Conservation (phyloP, 2,329 filamentous ascomycete genomes). For the Myriosclerotinia curreyana region DNA sequence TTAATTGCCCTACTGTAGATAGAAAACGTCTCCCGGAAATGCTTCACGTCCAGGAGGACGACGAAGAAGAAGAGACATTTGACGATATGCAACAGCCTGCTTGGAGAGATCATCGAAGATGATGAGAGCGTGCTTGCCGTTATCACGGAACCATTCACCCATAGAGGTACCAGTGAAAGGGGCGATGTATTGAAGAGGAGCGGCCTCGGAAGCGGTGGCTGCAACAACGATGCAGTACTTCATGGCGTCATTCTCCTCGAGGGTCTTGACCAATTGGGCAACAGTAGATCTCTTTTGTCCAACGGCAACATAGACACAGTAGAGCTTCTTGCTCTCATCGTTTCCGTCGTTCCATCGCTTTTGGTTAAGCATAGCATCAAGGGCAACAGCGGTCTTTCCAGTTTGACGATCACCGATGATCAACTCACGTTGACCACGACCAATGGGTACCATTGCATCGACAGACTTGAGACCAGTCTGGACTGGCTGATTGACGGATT, state of each 20-base stretch:
- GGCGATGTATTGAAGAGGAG: constrained; percentile 89
- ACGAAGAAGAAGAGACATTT: constrained; percentile 97
- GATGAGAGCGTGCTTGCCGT: constrained; percentile 83
- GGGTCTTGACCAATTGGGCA: constrained; percentile 98
- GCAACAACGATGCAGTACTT: constrained; percentile 90
- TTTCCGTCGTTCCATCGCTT: constrained; percentile 88
- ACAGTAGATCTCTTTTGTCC: constrained; percentile 99
- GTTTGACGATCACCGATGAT: constrained; percentile 99
- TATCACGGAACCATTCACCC: constrained; percentile 65
- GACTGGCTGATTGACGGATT: constrained; percentile 96
- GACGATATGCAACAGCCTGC: constrained; percentile 96
- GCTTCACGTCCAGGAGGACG: constrained; percentile 98
- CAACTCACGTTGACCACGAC: constrained; percentile 99
- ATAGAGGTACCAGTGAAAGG: constrained; percentile 71
- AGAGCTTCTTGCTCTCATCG: constrained; percentile 98
- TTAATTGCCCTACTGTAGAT: too few relatives aligned
- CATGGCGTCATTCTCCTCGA: constrained; percentile 99
- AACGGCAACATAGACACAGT: constrained; percentile 98
- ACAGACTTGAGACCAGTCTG: constrained; percentile 99
- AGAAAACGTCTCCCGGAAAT: constrained; percentile 99
- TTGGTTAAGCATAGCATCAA: constrained; percentile 99
- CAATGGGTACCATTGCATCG: constrained; percentile 99
- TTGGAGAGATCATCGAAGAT: constrained; percentile 96
- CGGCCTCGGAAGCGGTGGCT: constrained; percentile 95
- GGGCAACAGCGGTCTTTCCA: constrained; percentile 97